Conservation (phyloP, 179 eudicot species). For the Sideroxylon spinosum region DNA sequence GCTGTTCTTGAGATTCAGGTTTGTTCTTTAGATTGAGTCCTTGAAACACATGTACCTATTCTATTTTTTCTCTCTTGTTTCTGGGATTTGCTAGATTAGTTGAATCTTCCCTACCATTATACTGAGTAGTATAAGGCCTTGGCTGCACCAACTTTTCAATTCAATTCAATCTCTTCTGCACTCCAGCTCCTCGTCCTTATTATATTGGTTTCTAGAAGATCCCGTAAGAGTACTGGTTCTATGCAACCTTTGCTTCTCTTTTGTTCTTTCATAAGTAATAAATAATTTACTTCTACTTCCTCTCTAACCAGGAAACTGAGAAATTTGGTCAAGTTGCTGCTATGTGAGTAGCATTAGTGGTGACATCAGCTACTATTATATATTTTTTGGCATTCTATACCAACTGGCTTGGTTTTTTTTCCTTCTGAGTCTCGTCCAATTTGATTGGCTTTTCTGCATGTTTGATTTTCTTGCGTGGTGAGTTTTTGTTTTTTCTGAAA, state of each 20-base stretch:
- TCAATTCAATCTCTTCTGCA: background rate
- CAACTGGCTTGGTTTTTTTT: too few species aligned
- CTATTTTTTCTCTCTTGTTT: background rate
- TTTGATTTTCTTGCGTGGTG: conserved; percentile 2
- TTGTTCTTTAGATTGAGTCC: conserved; percentile 24
- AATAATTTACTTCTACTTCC: background rate
- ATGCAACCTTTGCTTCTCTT: background rate
- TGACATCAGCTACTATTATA: background rate
- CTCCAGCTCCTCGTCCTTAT: background rate
- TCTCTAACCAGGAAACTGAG: conserved; percentile 1
- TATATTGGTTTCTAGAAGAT: background rate
- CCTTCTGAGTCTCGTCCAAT: too few species aligned
- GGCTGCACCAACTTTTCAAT: background rate
- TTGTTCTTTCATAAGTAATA: background rate
- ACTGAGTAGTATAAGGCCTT: background rate
- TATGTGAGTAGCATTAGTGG: background rate
- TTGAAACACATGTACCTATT: background rate
- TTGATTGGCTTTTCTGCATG: background rate
- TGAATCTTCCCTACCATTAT: background rate
- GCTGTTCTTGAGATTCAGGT: conserved; percentile 99
- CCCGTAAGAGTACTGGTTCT: background rate
- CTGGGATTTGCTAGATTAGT: background rate
- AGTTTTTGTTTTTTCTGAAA: background rate
- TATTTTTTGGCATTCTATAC: background rate
- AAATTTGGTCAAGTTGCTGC: too few species aligned